Base-by-base conservation (phyloP, 1,139 yeast genomes). In the Suhomyces choctaworum region DNA sequence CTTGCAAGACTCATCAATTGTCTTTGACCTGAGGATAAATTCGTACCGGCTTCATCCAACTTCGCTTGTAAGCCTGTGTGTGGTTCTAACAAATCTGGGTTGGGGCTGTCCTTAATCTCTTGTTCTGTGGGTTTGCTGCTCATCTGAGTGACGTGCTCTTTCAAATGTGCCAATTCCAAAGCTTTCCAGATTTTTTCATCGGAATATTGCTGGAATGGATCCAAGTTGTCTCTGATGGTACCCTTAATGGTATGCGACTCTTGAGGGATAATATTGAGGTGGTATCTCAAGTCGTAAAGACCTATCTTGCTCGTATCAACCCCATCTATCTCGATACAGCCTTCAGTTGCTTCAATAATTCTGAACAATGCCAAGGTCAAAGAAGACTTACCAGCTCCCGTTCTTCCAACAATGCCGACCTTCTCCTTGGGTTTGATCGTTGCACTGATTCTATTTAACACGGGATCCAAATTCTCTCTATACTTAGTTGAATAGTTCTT, bases 1-100 rank as follows among this genome's bases (percentile, higher is more conserved):
- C 71, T 50, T 2, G 69, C 69, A 25, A 65, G 55, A 45, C 67
- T 62, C 52, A 65, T 46, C 29, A 65, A 54, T 49, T 65, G 71
- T 39, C 58, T 53, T 42, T 65, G 70, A 3, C 70, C 70, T 14
- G 59, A 53, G 2, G 70, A 64, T 37, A 65, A 56, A 42, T 65
- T 65, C 3, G 62, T 44, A 5, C 71, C 70, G 16, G 63, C 61
- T 46, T 64, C 69, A 22, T 47, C 50, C 5, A 60, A 42, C 27
- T 31, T 41, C 4, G 63, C 61, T 22, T 44, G 42, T 16, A 58
- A 49, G 3, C 64, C 62, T 8, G 36, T 39, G 25, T 22, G 22
- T 10, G 27, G 26, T 20, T 34, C 35, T 6, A 34, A 32, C 12
- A 40, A 49, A 9, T 46, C 48, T 4, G 48, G 48, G 21, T 44